These are phyloP conservation scores for Clavulina sp. DNA, from an alignment of 768 basidiomycete species.

Conservation along the genomic window DNA sequence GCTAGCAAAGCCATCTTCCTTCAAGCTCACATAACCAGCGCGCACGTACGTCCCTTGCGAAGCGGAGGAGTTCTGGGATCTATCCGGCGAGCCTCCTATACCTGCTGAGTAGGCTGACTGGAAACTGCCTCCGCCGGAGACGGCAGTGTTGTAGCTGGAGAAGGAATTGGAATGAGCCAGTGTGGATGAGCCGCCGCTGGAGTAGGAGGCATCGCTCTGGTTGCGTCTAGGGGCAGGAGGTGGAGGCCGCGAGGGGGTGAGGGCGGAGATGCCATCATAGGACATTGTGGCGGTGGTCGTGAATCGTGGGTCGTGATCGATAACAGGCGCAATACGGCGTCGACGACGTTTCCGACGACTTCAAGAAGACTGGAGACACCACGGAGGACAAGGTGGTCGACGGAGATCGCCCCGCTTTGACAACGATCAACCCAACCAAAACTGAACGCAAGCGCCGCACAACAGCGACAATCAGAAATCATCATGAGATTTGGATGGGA, in stretches of 20 bases:
- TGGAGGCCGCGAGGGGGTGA: constrained; percentile 64
- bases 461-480: no score
- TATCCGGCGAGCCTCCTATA: constrained; percentile 55
- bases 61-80: constrained; percentile 9
- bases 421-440: no score
- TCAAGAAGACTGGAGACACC: no score
- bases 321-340: not conserved
- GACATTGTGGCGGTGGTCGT: constrained; percentile 1
- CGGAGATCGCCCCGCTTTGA: no score
- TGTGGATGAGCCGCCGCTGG: constrained; percentile 26
- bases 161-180: constrained; percentile 15
- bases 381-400: no score
- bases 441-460: no score
- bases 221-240: constrained; percentile 48
- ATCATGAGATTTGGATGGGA: no score
- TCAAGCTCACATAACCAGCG: constrained; percentile 62
- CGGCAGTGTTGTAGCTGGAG: constrained; percentile 21
- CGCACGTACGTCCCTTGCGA: constrained; percentile 33
- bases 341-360: no score
- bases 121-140: constrained; percentile 37
- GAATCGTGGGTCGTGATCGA: not conserved
- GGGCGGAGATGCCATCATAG: constrained; percentile 16
- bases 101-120: constrained; percentile 54
- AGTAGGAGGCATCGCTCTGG: constrained; percentile 31
- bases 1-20: constrained; percentile 86